Evolutionary conservation across 2,329 filamentous ascomycete species (phyloP).

Genomic region (Calycina marina): DNA sequence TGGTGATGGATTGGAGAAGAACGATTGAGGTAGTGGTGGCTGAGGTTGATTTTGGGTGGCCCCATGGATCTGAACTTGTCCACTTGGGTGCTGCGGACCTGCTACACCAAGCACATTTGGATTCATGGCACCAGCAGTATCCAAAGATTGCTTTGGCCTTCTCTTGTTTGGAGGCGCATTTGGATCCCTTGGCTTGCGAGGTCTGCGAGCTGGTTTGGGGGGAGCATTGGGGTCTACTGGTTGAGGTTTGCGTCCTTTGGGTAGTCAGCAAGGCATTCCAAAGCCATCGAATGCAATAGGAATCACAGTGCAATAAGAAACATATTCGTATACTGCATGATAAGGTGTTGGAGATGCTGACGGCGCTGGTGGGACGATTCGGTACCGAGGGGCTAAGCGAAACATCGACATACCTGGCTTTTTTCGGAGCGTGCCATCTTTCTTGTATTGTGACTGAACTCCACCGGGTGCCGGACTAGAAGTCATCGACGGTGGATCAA

Average conservation of each 20-base stretch:
- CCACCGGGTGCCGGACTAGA: neutral
- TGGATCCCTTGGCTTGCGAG: slow-evolving; percentile 43
- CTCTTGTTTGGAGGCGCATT: slow-evolving; percentile 32
- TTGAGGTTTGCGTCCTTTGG: slow-evolving; percentile 38
- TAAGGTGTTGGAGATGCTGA: too few species aligned
- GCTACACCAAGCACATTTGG: too few species aligned
- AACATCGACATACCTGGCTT: slow-evolving; percentile 34
- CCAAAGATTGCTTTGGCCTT: slow-evolving; percentile 16
- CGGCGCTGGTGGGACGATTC: too few species aligned
- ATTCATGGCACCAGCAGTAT: too few species aligned
- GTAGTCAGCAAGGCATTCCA: too few species aligned
- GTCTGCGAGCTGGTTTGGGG: slow-evolving; percentile 32
- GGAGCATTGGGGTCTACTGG: neutral
- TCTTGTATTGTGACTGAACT: slow-evolving; percentile 1
- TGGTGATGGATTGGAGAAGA: too few species aligned
- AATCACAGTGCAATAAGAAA: too few species aligned
- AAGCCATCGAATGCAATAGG: too few species aligned
- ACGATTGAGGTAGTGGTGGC: slow-evolving; percentile 31
- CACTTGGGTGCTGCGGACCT: too few species aligned
- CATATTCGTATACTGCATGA: too few species aligned
- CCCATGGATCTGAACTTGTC: slow-evolving; percentile 2
- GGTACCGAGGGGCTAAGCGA: too few species aligned
- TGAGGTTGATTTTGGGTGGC: slow-evolving; percentile 25
- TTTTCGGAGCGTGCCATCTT: slow-evolving; percentile 27
- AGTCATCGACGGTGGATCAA: neutral